Conservation (phyloP, 2,329 filamentous ascomycete species). For the Lasiodiplodia sp. region DNA sequence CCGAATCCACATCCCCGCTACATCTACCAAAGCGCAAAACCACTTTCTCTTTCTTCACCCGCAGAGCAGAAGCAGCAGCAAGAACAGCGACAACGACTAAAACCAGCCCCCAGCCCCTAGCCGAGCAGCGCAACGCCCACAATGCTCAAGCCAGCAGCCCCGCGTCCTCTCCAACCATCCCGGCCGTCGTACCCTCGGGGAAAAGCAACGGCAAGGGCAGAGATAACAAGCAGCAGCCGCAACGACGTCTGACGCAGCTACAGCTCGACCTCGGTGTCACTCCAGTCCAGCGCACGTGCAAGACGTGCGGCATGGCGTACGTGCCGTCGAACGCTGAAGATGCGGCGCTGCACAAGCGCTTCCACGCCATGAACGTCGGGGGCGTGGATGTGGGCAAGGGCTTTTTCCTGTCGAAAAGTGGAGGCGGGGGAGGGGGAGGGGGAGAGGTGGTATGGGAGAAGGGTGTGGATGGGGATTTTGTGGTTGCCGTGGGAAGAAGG, state of each 20-base stretch:
- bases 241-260: constrained; percentile 61
- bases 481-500: constrained; percentile 65
- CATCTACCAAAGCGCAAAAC: constrained; percentile 53
- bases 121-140: background rate
- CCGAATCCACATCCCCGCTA: constrained; percentile 52
- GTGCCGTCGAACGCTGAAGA: constrained; percentile 68
- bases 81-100: background rate
- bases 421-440: constrained; percentile 50
- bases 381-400: constrained; percentile 68
- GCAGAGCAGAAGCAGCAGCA: constrained; percentile 40
- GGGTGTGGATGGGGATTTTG: constrained; percentile 53
- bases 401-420: constrained; percentile 61
- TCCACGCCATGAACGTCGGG: constrained; percentile 66
- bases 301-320: constrained; percentile 71
- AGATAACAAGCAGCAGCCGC: constrained; percentile 32
- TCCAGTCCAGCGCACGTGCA: constrained; percentile 64
- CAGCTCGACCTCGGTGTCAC: constrained; percentile 66
- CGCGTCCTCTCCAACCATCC: background rate
- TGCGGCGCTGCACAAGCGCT: constrained; percentile 67
- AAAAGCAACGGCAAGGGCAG: background rate
- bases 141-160: background rate
- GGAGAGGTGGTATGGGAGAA: constrained; percentile 59
- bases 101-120: background rate
- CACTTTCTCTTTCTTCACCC: constrained; percentile 52
- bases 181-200: background rate